Percentiles rank a stretch among this genome's conserved stretches.
These are phyloP conservation scores for Stereum hirsutum DNA, from an alignment of 1,284 basidiomycete species.

Conservation along the genomic window DNA sequence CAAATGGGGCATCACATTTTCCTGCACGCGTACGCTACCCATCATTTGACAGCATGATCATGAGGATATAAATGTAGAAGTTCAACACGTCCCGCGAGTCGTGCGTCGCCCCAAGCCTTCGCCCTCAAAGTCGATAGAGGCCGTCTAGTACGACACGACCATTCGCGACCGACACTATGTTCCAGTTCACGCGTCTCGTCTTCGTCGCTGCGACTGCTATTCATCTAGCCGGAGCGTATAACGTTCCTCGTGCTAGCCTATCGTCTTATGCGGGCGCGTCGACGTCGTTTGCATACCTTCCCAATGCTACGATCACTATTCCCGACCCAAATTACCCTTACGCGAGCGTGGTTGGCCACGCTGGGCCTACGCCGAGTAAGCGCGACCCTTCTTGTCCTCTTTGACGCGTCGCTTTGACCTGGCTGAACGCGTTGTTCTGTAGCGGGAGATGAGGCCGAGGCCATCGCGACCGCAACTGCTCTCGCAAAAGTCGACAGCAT, in stretches of 20 bases:
- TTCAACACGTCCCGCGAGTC: no score
- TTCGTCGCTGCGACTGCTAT: no score
- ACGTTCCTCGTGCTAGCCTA: not conserved
- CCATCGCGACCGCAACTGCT: conserved; percentile 18
- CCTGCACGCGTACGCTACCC: no score
- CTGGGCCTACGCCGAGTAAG: conserved; percentile 22
- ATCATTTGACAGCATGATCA: no score
- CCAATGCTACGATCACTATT: conserved; percentile 15
- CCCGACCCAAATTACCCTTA: conserved; percentile 20
- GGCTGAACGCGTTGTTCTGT: not conserved
- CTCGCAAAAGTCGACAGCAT: conserved; percentile 14
- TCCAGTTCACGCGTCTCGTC: no score
- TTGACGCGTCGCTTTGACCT: not conserved
- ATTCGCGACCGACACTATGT: no score
- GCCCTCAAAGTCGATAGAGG: no score
- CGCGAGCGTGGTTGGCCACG: conserved; percentile 16
- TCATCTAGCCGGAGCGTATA: not conserved
- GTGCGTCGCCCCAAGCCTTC: no score
- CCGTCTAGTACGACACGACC: no score
- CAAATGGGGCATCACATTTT: no score
- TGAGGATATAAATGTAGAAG: no score
- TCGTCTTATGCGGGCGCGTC: conserved; percentile 20
- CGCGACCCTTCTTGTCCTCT: not conserved
- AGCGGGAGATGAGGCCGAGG: conserved; percentile 18
- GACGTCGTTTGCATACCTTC: conserved; percentile 18